Base-by-base conservation (phyloP, 2,329 filamentous ascomycete species). In the Penicillium sp. region DNA sequence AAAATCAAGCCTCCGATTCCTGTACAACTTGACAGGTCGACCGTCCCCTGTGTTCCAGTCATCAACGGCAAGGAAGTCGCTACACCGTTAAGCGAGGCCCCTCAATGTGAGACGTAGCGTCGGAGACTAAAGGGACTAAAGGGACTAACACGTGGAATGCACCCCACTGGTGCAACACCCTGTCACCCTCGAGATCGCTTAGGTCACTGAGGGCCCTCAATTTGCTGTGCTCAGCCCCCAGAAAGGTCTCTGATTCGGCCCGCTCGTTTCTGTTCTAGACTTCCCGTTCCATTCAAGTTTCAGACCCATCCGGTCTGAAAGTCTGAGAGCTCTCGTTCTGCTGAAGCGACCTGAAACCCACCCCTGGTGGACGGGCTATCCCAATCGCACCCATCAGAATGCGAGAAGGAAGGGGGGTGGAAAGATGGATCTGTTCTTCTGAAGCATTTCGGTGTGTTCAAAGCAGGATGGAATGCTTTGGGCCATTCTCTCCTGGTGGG, bases 61-160 rank as follows among this genome's bases (percentile, higher is more conserved):
- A 13, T 10, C 22, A 22, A 33, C 16, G 31, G 31, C 31, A 31
- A 9, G 31, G 31, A 9, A 31, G 31, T 31, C 31, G 10, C 31
- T 31, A 9, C 27, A 31, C 6, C 9, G 10, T 35, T 47, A 47
- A 47, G 44, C 44, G 44, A 47, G n/a, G 27, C 24, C 44, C n/a
- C 43, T 65, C 58, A 63, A 67, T 54, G 16, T 68, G 66, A 68
- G 66, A 68, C 66, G 65, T 68, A 67, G 66, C 65, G 64, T 64
- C 57, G 58, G 63, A 59, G 60, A 60, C 66, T 62, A 63, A 62
- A 56, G 63, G 58, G 60, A 60, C 66, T 62, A 63, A 62, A 56
- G 63, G 58, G 60, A 60, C 66, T 62, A 63, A 62, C 50, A 50
- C 59, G 57, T 58, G 59, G 60, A 59, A 58, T 46, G 14, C 22